phyloP scores from a whole-genome alignment of 352 stramenopile genomes.

The Pythium periplocum region DNA sequence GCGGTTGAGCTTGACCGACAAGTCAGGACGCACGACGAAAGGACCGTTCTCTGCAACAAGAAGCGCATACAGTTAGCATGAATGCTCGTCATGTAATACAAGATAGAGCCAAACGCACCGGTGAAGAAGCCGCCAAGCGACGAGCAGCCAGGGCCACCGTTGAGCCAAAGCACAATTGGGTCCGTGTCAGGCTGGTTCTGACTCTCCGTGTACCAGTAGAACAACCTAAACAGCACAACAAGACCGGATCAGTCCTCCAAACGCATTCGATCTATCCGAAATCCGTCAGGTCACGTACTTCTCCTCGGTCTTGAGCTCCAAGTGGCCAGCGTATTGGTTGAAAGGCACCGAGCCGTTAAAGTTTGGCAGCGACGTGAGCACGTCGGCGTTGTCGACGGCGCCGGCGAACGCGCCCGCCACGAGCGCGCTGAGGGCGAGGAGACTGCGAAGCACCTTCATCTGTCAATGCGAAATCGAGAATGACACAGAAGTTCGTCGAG shows the following conservation, averaged over 20 bases:
- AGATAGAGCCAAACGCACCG: conserved; percentile 3
- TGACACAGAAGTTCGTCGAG: neutral
- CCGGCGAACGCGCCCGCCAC: conserved; percentile 11
- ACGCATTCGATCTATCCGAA: no score
- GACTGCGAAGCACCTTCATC: conserved; percentile 36
- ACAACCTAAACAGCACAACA: conserved; percentile 22
- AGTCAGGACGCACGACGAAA: conserved; percentile 53
- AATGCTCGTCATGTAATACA: no score
- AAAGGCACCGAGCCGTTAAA: conserved; percentile 38
- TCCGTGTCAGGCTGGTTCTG: conserved; percentile 44
- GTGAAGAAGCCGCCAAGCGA: conserved; percentile 62
- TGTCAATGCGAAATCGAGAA: conserved; percentile 7
- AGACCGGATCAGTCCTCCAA: no score
- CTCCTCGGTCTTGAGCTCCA: conserved; percentile 44
- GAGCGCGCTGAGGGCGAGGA: conserved; percentile 21
- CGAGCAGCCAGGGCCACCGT: conserved; percentile 73
- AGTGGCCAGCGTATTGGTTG: conserved; percentile 65
- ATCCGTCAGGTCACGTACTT: conserved; percentile 10
- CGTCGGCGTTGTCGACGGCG: conserved; percentile 30
- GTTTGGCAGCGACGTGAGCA: conserved; percentile 45
- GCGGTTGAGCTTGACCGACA: conserved; percentile 55
- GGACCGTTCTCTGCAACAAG: conserved; percentile 56
- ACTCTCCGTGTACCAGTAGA: conserved; percentile 81
- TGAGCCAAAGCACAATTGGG: conserved; percentile 80
- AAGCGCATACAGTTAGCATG: neutral